Percentiles rank a stretch among this genome's conserved stretches.
Conservation (phyloP, 2,329 filamentous ascomycete species). For the Aureobasidium sp. region DNA sequence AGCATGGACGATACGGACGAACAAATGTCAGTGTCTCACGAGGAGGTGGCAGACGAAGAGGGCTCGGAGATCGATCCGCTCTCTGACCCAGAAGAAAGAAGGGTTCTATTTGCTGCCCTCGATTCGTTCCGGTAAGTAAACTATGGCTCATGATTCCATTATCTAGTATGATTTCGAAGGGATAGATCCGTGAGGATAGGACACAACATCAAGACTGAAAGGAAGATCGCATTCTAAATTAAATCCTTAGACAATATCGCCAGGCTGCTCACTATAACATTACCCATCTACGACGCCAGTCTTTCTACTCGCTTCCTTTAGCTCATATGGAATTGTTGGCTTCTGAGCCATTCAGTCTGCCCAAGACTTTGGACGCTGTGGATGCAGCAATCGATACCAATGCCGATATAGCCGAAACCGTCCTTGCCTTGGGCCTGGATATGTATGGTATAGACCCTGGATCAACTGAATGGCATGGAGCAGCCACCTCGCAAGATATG, state of each 20-base stretch:
- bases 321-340: slow-evolving; percentile 79
- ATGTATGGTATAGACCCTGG: slow-evolving; percentile 53
- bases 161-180: background rate
- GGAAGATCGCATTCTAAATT: background rate
- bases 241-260: slow-evolving; percentile 52
- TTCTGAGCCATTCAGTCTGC: slow-evolving; percentile 71
- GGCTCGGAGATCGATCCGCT: slow-evolving; percentile 52
- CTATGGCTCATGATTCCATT: background rate
- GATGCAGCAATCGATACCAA: slow-evolving; percentile 88
- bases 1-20: background rate
- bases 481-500: slow-evolving; percentile 66
- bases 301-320: slow-evolving; percentile 84
- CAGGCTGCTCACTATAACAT: slow-evolving; percentile 80
- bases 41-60: slow-evolving; percentile 45
- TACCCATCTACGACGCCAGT: slow-evolving; percentile 82
- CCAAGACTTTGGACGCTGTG: slow-evolving; percentile 68
- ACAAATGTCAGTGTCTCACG: background rate
- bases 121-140: slow-evolving; percentile 77
- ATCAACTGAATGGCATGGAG: slow-evolving; percentile 58
- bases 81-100: slow-evolving; percentile 70
- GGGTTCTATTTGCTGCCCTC: slow-evolving; percentile 71
- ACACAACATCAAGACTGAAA: background rate
- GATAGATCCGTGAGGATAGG: background rate
- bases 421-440: slow-evolving; percentile 61
- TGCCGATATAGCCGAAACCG: slow-evolving; percentile 71